Percentiles rank a stretch among this genome's conserved stretches.
These are phyloP conservation scores for Trichoderma gamsii DNA, from an alignment of 495 filamentous ascomycete genomes.

Conservation along the genomic window DNA sequence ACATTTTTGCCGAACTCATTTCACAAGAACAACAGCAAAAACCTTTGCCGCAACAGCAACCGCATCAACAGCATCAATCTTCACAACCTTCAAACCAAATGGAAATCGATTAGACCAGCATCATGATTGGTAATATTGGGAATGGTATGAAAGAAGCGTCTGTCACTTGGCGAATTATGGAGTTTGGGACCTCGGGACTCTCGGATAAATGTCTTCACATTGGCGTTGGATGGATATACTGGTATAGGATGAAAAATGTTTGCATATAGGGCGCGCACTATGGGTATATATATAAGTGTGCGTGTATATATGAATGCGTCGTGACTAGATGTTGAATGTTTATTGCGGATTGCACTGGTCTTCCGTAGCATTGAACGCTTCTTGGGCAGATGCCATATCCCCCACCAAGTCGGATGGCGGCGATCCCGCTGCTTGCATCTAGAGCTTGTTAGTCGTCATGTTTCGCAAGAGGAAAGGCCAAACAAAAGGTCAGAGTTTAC, in stretches of 20 bases:
- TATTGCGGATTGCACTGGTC: constrained; percentile 68
- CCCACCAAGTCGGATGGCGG: constrained; percentile 86
- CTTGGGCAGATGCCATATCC: constrained; percentile 73
- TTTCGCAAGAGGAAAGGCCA: neutral
- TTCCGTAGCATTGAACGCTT: constrained; percentile 63
- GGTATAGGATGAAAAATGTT: neutral
- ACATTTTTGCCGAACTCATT: constrained; percentile 48
- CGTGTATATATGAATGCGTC: constrained; percentile 6
- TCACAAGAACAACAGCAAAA: constrained; percentile 10
- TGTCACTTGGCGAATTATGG: neutral
- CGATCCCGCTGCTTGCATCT: constrained; percentile 93
- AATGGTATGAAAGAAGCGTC: neutral
- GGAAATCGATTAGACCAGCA: constrained; percentile 6
- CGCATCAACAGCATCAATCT: neutral
- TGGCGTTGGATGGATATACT: constrained; percentile 14
- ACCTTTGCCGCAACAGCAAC: neutral
- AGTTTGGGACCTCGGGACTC: neutral
- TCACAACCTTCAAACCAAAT: neutral
- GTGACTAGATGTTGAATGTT: constrained; percentile 19
- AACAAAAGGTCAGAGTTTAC: constrained; percentile 42
- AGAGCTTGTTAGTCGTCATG: constrained; percentile 3
- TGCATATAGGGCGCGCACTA: neutral
- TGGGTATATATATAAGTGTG: constrained; percentile 10
- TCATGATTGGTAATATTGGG: neutral
- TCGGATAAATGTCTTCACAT: neutral